Conservation (phyloP, 2,329 filamentous ascomycete species). For the Fusarium sp. region DNA sequence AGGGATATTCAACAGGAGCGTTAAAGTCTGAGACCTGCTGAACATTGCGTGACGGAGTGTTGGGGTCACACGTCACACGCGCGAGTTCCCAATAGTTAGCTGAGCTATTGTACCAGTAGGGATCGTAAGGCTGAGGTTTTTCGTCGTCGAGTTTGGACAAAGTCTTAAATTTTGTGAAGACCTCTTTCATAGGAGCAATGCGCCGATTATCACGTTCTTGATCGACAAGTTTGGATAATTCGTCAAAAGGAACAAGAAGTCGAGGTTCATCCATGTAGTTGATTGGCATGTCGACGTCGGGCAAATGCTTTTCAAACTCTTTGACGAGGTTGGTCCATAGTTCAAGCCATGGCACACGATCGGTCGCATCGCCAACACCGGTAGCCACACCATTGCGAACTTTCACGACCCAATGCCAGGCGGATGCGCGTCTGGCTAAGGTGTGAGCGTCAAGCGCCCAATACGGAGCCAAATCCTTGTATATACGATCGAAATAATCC, state of each 20-base stretch:
- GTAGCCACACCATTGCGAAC: constrained; percentile 57
- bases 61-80: constrained; percentile 65
- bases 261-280: constrained; percentile 72
- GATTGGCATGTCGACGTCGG: constrained; percentile 74
- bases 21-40: constrained; percentile 45
- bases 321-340: constrained; percentile 60
- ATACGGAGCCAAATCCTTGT: constrained; percentile 69
- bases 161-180: constrained; percentile 56
- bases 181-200: constrained; percentile 54
- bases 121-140: constrained; percentile 52
- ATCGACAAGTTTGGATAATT: constrained; percentile 60
- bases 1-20: constrained; percentile 47
- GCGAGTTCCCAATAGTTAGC: constrained; percentile 68
- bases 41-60: constrained; percentile 57
- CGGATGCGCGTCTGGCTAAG: constrained; percentile 51
- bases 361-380: constrained; percentile 51
- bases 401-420: constrained; percentile 57
- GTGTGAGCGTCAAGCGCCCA: constrained; percentile 63
- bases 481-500: constrained; percentile 71
- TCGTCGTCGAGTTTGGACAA: constrained; percentile 50
- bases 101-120: constrained; percentile 57
- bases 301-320: constrained; percentile 63
- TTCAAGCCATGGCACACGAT: constrained; percentile 56
- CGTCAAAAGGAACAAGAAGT: constrained; percentile 67
- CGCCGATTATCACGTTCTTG: constrained; percentile 56